These are phyloP conservation scores for Populus tremula DNA, from an alignment of 345 rosid species.

Conservation along the genomic window DNA sequence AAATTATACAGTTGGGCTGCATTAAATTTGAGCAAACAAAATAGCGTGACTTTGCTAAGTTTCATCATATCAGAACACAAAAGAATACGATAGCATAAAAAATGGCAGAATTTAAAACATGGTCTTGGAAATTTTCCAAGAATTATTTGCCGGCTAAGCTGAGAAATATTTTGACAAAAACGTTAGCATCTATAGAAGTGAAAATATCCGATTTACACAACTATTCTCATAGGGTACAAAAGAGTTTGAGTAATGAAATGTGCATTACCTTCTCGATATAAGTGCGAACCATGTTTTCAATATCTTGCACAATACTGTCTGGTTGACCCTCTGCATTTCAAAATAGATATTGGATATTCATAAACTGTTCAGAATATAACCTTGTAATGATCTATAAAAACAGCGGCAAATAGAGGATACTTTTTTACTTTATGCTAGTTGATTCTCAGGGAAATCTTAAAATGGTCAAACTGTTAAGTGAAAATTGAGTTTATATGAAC, in stretches of 20 bases:
- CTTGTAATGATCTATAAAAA: background rate
- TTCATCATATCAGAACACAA: background rate
- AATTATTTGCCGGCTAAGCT: background rate
- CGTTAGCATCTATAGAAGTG: background rate
- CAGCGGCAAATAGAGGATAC: background rate
- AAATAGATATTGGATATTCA: slow-evolving; percentile 10
- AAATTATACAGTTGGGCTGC: slow-evolving; percentile 94
- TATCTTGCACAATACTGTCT: slow-evolving; percentile 86
- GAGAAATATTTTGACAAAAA: background rate
- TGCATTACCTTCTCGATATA: slow-evolving; percentile 87
- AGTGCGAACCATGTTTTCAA: slow-evolving; percentile 97
- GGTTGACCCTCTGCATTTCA: slow-evolving; percentile 87
- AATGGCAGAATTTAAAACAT: background rate
- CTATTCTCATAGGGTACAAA: background rate
- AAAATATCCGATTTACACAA: slow-evolving; percentile 8
- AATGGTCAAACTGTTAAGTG: background rate
- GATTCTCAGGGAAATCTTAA: background rate
- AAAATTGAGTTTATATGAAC: background rate
- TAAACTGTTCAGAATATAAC: background rate
- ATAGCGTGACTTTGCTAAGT: slow-evolving; percentile 2
- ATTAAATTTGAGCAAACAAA: slow-evolving; percentile 24
- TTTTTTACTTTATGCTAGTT: background rate
- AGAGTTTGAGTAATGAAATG: background rate
- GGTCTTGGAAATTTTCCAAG: background rate
- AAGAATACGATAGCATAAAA: background rate